Percentiles rank a stretch among this genome's conserved stretches.
Evolutionary conservation across 495 filamentous ascomycete species (phyloP).

Genomic region (Parathielavia appendiculata): DNA sequence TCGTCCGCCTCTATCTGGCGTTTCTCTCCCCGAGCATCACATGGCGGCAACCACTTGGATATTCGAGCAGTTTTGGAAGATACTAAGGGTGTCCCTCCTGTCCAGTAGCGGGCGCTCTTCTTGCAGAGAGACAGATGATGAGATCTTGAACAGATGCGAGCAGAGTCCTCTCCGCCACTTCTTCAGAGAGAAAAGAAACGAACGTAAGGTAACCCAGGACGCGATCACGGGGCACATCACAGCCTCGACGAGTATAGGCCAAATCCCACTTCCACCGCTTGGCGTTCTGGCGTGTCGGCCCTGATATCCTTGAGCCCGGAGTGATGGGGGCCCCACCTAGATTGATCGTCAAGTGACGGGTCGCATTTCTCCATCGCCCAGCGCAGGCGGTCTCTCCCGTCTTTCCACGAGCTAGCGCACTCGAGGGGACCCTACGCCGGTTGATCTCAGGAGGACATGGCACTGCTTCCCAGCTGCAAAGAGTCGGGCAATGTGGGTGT

Average conservation of each 20-base stretch:
- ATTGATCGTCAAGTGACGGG: conserved; percentile 1
- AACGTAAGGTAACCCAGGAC: conserved; percentile 4
- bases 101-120: no score
- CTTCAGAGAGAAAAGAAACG: neutral
- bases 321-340: neutral
- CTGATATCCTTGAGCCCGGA: conserved; percentile 18
- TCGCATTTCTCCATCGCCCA: conserved; percentile 5
- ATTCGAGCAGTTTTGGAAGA: neutral
- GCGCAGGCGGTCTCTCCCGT: conserved; percentile 4
- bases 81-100: neutral
- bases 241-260: conserved; percentile 7
- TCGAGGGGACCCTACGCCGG: conserved; percentile 3
- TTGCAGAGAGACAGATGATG: no score
- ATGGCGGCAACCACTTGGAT: neutral
- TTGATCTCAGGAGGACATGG: neutral
- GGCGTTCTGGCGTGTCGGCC: conserved; percentile 22
- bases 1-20: conserved; percentile 1
- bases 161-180: conserved; percentile 7
- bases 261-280: conserved; percentile 6
- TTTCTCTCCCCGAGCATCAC: neutral
- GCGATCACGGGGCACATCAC: conserved; percentile 8
- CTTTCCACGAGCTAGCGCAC: conserved; percentile 11
- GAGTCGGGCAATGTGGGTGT: neutral
- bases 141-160: neutral
- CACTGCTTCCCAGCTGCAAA: neutral